Conservation (phyloP, 228 moss, liverwort and hornwort genomes). For the Sphagnum magellanicum region DNA sequence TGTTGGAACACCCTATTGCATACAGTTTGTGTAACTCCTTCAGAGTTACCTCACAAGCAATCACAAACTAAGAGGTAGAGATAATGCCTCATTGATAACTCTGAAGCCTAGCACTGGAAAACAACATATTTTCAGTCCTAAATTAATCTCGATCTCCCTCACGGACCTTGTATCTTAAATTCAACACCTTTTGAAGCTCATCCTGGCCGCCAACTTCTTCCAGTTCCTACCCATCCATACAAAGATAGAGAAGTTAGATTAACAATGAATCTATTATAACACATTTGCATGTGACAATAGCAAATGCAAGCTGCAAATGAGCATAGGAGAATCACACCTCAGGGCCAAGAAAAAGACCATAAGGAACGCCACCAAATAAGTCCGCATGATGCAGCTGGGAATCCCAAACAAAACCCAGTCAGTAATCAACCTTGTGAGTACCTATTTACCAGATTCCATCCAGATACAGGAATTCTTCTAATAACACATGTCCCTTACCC, state of each 20-base stretch:
- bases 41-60: no score
- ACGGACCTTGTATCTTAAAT: constrained; percentile 34
- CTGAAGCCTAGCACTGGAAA: no score
- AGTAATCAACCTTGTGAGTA: no score
- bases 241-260: background rate
- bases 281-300: background rate
- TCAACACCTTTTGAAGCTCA: constrained; percentile 59
- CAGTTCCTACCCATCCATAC: constrained; percentile 43
- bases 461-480: no score
- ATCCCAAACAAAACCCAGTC: constrained; percentile 4
- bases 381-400: constrained; percentile 76
- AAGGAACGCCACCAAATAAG: constrained; percentile 74
- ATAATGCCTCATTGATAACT: no score
- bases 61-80: no score
- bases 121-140: no score
- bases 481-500: background rate
- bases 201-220: constrained; percentile 68
- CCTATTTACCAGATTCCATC: background rate
- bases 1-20: no score
- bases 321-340: constrained; percentile 19
- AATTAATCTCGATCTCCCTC: constrained; percentile 7
- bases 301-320: background rate
- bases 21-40: no score
- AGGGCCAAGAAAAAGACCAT: constrained; percentile 83
- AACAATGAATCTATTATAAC: background rate